Base-by-base conservation (phyloP, 495 filamentous ascomycete genomes). In the Letharia lupina region DNA sequence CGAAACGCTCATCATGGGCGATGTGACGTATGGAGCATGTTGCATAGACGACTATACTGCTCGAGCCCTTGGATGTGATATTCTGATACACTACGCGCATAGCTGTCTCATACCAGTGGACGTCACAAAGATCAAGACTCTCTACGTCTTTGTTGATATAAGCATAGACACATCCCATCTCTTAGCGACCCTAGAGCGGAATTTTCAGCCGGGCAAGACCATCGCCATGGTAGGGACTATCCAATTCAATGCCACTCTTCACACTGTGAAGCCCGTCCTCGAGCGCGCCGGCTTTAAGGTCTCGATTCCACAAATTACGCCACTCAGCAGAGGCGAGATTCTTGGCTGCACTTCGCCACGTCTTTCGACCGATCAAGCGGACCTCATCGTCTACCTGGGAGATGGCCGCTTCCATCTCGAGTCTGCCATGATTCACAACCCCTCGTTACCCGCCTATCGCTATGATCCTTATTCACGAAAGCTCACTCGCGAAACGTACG, bases 41-140 rank as follows among this genome's bases (percentile, higher is more conserved):
- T 99, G 94, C 73, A 97, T 99, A 68, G 94, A 99, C 73, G 94
- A 99, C 78, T 99, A 93, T 77, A 98, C 94, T 0, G 94, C 94
- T 0, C 84, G 94, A 28, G 94, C 94, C 1, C 82, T 99, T 37
- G 95, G 90, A 2, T 99, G 94, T 71, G 94, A 99, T 73, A 78
- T 99, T 4, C 81, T 99, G 8, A 91, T 99, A 2, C 94, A 99
- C 76, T 99, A 99, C 73, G 94, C 94, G 0, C 94, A 99, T 75
- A 91, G 87, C 74, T 99, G 94, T 70, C 81, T 99, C 16, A 96
- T 99, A 69, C 95, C 94, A 0, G 91, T 98, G 1, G 91, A 94
- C 71, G 89, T 96, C 13, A 99, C 94, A 28, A 88, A 88, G 72
- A 96, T 99, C 72, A 91, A 92, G 73, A 96, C 92, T 1, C 81